A percentile compares a stretch with the other conserved stretches of the same genome.
These are phyloP conservation scores for Nakazawaea sp. DNA, from an alignment of 805 yeast genomes.

Conservation along the genomic window DNA sequence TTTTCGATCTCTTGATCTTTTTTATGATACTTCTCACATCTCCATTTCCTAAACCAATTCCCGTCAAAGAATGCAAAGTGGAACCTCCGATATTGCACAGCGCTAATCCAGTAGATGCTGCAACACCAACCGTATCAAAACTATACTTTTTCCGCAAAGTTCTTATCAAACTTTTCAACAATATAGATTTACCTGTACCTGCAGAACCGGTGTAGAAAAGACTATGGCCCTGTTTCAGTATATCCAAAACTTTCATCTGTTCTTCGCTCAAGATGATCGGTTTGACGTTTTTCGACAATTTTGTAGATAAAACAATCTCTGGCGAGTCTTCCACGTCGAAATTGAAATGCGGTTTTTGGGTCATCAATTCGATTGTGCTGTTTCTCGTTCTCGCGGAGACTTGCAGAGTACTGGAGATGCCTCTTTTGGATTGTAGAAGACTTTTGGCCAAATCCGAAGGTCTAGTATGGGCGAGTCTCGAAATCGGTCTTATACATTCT, in stretches of 20 bases:
- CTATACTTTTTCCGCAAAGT: slow-evolving; percentile 39
- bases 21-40: slow-evolving; percentile 36
- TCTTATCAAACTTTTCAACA: slow-evolving; percentile 60
- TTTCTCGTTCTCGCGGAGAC: neutral
- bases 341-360: neutral
- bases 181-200: slow-evolving; percentile 94
- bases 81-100: slow-evolving; percentile 79
- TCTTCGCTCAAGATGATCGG: slow-evolving; percentile 42
- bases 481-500: neutral
- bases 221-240: slow-evolving; percentile 56
- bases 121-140: slow-evolving; percentile 54
- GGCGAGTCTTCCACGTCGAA: neutral
- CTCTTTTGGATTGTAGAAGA: neutral
- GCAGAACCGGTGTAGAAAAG: slow-evolving; percentile 96
- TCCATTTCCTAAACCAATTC: slow-evolving; percentile 68
- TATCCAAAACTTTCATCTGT: slow-evolving; percentile 56
- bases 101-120: slow-evolving; percentile 83
- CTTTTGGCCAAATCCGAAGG: slow-evolving; percentile 1
- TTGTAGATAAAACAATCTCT: neutral
- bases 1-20: slow-evolving; percentile 46
- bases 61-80: slow-evolving; percentile 71
- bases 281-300: slow-evolving; percentile 13
- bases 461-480: too few species aligned
- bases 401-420: neutral
- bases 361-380: slow-evolving; percentile 4